Percentiles rank a stretch among this genome's conserved stretches.
phyloP scores from a whole-genome alignment of 2,329 filamentous ascomycete genomes.

The Diaporthe amygdali region DNA sequence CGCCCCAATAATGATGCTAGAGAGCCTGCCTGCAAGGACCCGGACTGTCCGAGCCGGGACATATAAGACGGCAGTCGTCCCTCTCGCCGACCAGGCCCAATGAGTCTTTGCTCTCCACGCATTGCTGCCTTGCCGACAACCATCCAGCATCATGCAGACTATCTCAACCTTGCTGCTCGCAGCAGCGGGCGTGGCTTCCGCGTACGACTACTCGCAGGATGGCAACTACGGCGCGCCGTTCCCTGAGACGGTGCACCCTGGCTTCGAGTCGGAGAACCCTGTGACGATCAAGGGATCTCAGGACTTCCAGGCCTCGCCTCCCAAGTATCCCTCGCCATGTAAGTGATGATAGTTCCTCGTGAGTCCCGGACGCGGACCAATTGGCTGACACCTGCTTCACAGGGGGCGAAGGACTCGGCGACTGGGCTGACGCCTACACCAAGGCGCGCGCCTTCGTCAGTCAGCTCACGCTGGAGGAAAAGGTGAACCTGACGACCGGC shows the following conservation, averaged over 20 bases:
- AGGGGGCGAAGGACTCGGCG: constrained; percentile 20
- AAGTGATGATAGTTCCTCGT: not conserved
- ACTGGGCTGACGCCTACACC: constrained; percentile 67
- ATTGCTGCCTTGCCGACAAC: constrained; percentile 19
- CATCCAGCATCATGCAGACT: constrained; percentile 21
- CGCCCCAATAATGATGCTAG: not conserved
- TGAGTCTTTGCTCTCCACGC: not conserved
- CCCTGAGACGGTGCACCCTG: not conserved
- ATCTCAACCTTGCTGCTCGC: constrained; percentile 16
- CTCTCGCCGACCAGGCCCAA: not conserved
- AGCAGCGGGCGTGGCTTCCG: constrained; percentile 9
- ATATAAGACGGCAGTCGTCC: not conserved
- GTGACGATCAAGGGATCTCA: constrained; percentile 4
- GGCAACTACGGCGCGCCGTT: constrained; percentile 18
- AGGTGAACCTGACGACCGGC: constrained; percentile 78
- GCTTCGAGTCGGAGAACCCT: constrained; percentile 18
- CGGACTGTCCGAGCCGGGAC: not conserved
- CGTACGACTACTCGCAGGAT: constrained; percentile 16
- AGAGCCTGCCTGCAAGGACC: not conserved
- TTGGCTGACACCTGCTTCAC: not conserved
- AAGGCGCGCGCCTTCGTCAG: constrained; percentile 71
- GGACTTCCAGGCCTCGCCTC: constrained; percentile 10
- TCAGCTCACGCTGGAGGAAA: constrained; percentile 72
- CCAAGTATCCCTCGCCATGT: constrained; percentile 21
- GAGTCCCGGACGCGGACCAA: not conserved